phyloP scores from a whole-genome alignment of 192 early-diverging fungal genomes.

The Mortierella hygrophila region DNA sequence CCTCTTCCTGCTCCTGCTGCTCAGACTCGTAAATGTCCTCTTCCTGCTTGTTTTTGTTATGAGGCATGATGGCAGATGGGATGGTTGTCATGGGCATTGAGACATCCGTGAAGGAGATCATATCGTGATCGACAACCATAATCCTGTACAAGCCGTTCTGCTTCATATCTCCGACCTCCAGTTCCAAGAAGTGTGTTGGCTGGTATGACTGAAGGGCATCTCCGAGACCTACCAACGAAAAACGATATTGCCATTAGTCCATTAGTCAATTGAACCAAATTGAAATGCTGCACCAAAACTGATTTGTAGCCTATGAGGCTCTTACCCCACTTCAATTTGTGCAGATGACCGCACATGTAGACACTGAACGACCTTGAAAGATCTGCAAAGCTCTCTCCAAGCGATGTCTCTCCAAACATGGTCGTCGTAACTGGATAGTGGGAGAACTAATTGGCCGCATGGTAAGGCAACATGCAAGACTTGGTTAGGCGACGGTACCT shows the following conservation, averaged over 20 bases:
- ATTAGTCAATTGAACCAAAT: not conserved
- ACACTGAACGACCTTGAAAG: constrained; percentile 75
- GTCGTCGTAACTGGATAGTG: constrained; percentile 89
- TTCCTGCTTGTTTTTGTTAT: not conserved
- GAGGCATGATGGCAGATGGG: constrained; percentile 61
- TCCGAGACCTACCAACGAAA: constrained; percentile 57
- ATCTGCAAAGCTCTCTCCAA: constrained; percentile 70
- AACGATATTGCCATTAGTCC: not conserved
- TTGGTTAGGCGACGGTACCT: not conserved
- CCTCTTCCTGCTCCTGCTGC: not conserved
- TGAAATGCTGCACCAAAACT: not conserved
- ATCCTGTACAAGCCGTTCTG: constrained; percentile 88
- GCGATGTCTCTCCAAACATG: constrained; percentile 74
- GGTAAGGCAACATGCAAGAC: constrained; percentile 28
- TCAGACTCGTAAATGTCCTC: constrained; percentile 4
- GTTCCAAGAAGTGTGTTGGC: constrained; percentile 76
- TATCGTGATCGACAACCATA: constrained; percentile 87
- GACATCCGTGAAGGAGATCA: constrained; percentile 86
- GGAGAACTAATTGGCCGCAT: constrained; percentile 58
- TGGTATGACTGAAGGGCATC: constrained; percentile 76
- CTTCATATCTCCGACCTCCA: constrained; percentile 94
- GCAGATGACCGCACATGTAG: constrained; percentile 91
- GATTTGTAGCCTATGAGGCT: no score
- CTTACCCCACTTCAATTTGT: constrained; percentile 73
- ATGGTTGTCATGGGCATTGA: constrained; percentile 71